A percentile compares a stretch with the other conserved stretches of the same genome.
Conservation (phyloP, 768 basidiomycete genomes). For the Pleurotus giganteus region DNA sequence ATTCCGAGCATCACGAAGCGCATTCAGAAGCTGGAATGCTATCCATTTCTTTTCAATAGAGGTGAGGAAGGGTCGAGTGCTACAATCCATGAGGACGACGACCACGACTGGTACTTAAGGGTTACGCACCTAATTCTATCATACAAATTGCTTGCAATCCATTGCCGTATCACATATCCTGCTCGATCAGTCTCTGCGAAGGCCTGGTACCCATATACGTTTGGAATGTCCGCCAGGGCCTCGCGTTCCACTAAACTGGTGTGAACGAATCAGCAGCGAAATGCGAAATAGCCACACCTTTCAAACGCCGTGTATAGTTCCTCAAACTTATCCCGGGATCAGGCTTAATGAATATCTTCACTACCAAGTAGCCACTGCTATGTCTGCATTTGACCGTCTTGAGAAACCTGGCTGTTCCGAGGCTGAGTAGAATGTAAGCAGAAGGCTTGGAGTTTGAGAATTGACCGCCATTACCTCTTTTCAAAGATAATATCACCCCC, state of each 20-base stretch:
- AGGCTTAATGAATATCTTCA: conserved; percentile 96
- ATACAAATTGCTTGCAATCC: conserved; percentile 91
- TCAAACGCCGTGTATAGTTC: conserved; percentile 73
- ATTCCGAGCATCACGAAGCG: conserved; percentile 77
- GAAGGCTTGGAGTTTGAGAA: background rate
- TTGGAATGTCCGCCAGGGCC: conserved; percentile 76
- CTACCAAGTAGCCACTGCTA: conserved; percentile 76
- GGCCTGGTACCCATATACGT: conserved; percentile 85
- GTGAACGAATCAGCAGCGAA: conserved; percentile 3
- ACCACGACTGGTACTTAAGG: background rate
- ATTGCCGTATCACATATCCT: conserved; percentile 92
- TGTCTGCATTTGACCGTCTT: conserved; percentile 91
- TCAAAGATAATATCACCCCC: conserved; percentile 88
- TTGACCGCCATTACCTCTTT: conserved; percentile 57
- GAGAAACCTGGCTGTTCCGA: conserved; percentile 69
- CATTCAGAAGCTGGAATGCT: conserved; percentile 86
- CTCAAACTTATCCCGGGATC: conserved; percentile 81
- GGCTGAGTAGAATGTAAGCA: conserved; percentile 34
- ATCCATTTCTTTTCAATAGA: conserved; percentile 98
- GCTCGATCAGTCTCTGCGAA: conserved; percentile 96
- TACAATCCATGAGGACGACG: conserved; percentile 26
- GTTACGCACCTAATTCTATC: conserved; percentile 87
- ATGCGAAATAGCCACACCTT: conserved; percentile 44
- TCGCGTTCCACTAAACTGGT: conserved; percentile 73
- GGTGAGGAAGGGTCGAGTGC: conserved; percentile 93